Evolutionary conservation across 1,139 yeast genomes (phyloP), one percentile per base, ranked within the genome.

Genomic region (Candida sp.): DNA sequence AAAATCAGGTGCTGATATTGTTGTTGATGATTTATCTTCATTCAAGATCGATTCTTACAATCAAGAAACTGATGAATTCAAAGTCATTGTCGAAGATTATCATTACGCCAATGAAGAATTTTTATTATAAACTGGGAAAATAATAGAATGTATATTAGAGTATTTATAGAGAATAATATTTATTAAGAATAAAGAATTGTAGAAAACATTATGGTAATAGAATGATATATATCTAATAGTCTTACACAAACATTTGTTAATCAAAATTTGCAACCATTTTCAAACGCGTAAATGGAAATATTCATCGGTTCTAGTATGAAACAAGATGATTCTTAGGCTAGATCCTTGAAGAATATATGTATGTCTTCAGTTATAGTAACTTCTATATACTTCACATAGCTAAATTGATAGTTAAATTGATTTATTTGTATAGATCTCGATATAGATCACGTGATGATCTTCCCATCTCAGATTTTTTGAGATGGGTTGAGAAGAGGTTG

Each of bases 1-100:
- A 66, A 78, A 72, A 43, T 78, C 87, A 40, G 95, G 95, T 57
- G 95, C 95, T 50, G 85, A 82, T 58, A 84, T 84, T 58, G 91
- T 87, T 45, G 87, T 87, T 47, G 80, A 82, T 58, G 88, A 86
- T 66, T 76, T 85, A 66, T 68, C 80, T 34, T 66, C 73, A 19
- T 70, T 73, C 58, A 61, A 63, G 57, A 67, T 73, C 43, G 76
- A 70, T 37, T 61, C 66, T 36, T 73, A 70, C 66, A 66, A 72
- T 60, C 57, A 63, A 44, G 73, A 65, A 49, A 73, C 79, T 41
- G 72, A 73, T 45, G 75, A 70, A 57, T 73, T 73, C 59, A 73
- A 70, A 61, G 76, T 73, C 45, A 59, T 63, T 35, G 79, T 73
- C 38, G 49, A 52, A 33, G 72, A 72, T 32, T 73, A 73, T 61